Evolutionary conservation across 805 yeast species (phyloP).

Genomic region (Tetrapisispora iriomotensis): DNA sequence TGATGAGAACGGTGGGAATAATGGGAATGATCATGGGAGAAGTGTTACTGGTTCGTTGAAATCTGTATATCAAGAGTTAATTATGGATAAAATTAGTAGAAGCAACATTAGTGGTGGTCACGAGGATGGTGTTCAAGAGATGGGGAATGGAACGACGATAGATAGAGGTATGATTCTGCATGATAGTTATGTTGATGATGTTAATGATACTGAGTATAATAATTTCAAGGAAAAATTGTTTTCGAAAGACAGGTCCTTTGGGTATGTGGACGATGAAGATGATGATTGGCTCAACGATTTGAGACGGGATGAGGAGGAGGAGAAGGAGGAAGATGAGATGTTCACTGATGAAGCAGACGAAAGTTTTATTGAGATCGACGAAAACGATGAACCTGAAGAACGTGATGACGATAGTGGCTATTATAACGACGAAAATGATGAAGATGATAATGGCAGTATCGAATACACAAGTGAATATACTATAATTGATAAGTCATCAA

Average conservation of each 20-base stretch:
- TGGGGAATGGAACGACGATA: constrained; percentile 3
- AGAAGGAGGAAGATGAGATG: constrained; percentile 11
- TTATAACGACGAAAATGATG: constrained; percentile 2
- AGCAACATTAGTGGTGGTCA: constrained; percentile 3
- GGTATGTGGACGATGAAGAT: constrained; percentile 8
- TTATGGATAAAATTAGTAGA: constrained; percentile 9
- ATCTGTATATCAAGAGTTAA: constrained; percentile 7
- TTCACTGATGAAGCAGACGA: constrained; percentile 10
- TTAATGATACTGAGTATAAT: constrained; percentile 7
- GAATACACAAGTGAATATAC: background rate
- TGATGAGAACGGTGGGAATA: background rate
- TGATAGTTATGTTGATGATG: constrained; percentile 10
- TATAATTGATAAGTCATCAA: background rate
- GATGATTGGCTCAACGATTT: constrained; percentile 4
- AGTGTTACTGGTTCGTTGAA: too few species aligned
- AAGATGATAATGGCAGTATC: background rate
- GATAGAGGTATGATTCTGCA: constrained; percentile 11
- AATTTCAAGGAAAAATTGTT: constrained; percentile 12
- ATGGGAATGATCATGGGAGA: background rate
- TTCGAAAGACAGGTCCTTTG: too few species aligned
- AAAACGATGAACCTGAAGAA: constrained; percentile 9
- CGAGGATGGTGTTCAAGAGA: background rate
- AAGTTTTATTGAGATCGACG: constrained; percentile 14
- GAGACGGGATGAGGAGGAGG: constrained; percentile 7
- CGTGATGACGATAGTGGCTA: constrained; percentile 1